phyloP scores from a whole-genome alignment of 768 basidiomycete species.

The Naganishia onofrii region DNA sequence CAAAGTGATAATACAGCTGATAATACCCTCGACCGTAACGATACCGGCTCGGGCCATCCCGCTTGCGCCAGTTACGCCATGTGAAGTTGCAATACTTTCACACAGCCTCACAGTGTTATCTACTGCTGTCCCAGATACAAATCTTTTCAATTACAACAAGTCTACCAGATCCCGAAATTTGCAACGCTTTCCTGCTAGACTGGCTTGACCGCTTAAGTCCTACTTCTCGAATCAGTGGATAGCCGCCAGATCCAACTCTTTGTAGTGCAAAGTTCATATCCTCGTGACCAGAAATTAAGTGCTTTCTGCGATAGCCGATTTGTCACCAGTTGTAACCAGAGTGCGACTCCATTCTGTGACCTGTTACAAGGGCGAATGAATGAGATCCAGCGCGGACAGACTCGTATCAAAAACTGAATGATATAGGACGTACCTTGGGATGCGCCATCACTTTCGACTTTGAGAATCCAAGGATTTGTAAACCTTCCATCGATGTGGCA shows the following conservation, averaged over 20 bases:
- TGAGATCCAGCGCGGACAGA: no score
- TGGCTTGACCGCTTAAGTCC: no score
- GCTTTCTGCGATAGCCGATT: slow-evolving; percentile 6
- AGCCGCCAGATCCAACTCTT: no score
- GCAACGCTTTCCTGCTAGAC: no score
- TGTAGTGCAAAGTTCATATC: neutral
- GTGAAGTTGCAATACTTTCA: neutral
- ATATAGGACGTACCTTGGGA: slow-evolving; percentile 7
- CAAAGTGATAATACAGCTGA: no score
- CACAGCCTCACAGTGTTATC: neutral
- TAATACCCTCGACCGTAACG: no score
- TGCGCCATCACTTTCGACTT: slow-evolving; percentile 42
- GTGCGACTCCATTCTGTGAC: slow-evolving; percentile 19
- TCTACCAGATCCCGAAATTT: no score
- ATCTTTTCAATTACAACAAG: no score
- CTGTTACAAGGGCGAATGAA: neutral
- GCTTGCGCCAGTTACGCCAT: no score
- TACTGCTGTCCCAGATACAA: neutral
- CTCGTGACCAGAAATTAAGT: neutral
- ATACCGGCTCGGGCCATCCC: no score
- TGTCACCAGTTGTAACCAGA: neutral
- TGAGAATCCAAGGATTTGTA: slow-evolving; percentile 49
- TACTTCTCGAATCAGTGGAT: no score
- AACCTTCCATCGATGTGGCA: slow-evolving; percentile 50
- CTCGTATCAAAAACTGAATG: no score